A percentile compares a stretch with the other conserved stretches of the same genome.
Conservation (phyloP, 495 filamentous ascomycete species). For the Tuber brumale region DNA sequence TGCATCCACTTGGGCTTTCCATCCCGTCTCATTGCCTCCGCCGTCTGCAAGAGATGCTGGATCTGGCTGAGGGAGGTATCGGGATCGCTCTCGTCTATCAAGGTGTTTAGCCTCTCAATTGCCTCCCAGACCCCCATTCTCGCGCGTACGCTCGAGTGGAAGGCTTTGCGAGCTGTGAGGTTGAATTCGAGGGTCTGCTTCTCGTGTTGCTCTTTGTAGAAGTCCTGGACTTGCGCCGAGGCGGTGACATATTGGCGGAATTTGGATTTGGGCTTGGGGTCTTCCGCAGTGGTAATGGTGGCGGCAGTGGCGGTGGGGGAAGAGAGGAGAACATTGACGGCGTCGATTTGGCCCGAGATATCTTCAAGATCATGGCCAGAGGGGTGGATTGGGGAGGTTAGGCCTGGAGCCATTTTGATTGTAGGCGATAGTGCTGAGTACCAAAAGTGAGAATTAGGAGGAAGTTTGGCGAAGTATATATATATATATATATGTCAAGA, state of each 20-base stretch:
- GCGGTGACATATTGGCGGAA: slow-evolving; percentile 47
- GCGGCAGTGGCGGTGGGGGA: slow-evolving; percentile 51
- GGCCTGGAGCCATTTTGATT: slow-evolving; percentile 18
- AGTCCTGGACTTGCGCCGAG: slow-evolving; percentile 20
- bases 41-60: slow-evolving; percentile 77
- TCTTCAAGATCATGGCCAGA: slow-evolving; percentile 61
- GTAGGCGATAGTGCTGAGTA: neutral
- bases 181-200: slow-evolving; percentile 43
- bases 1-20: slow-evolving; percentile 94
- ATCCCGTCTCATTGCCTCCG: slow-evolving; percentile 78
- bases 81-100: slow-evolving; percentile 83
- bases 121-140: slow-evolving; percentile 83
- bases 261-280: slow-evolving; percentile 65
- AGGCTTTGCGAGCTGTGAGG: slow-evolving; percentile 58
- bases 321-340: slow-evolving; percentile 69
- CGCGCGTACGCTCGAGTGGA: slow-evolving; percentile 60
- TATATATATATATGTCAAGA: neutral
- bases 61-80: slow-evolving; percentile 82
- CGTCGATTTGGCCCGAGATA: slow-evolving; percentile 72
- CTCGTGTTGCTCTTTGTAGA: slow-evolving; percentile 37
- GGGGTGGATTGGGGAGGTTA: slow-evolving; percentile 6
- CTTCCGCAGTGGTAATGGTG: slow-evolving; percentile 60
- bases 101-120: slow-evolving; percentile 79
- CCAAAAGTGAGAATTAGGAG: neutral
- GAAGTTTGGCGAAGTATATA: neutral